These are phyloP conservation scores for Fusarium chlamydosporum DNA, from an alignment of 2,329 filamentous ascomycete species.

Conservation along the genomic window DNA sequence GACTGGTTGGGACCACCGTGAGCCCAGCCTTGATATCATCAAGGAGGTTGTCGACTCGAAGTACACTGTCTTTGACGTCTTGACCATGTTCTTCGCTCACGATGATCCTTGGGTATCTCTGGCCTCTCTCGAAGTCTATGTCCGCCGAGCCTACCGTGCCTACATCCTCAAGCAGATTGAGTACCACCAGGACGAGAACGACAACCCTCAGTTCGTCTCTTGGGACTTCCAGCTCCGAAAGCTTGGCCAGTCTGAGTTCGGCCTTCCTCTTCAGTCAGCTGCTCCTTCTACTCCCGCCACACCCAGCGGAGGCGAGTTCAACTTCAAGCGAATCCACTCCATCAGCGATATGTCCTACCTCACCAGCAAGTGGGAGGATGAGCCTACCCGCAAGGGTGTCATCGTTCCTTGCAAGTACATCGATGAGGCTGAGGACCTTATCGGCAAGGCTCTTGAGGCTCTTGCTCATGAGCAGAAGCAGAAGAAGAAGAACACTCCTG, in stretches of 20 bases:
- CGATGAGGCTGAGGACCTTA: slow-evolving; percentile 91
- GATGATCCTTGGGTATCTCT: slow-evolving; percentile 94
- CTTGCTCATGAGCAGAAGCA: slow-evolving; percentile 75
- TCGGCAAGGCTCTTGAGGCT: slow-evolving; percentile 86
- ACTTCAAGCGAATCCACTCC: slow-evolving; percentile 88
- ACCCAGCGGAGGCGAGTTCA: slow-evolving; percentile 70
- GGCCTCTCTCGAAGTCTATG: slow-evolving; percentile 94
- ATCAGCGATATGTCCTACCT: slow-evolving; percentile 98
- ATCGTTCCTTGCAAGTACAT: slow-evolving; percentile 94
- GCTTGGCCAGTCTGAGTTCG: slow-evolving; percentile 91
- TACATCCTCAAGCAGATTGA: slow-evolving; percentile 92
- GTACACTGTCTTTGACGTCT: slow-evolving; percentile 97
- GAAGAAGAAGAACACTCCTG: slow-evolving; percentile 68
- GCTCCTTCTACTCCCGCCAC: slow-evolving; percentile 88
- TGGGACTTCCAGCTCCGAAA: slow-evolving; percentile 98
- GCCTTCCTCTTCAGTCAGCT: slow-evolving; percentile 82
- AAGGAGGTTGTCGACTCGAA: slow-evolving; percentile 99
- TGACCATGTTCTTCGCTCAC: slow-evolving; percentile 95
- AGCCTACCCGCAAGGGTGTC: slow-evolving; percentile 90
- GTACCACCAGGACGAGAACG: slow-evolving; percentile 84
- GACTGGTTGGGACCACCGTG: slow-evolving; percentile 94
- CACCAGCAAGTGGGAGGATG: slow-evolving; percentile 77
- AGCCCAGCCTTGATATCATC: slow-evolving; percentile 89
- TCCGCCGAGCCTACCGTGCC: slow-evolving; percentile 95
- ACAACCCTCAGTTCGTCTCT: slow-evolving; percentile 79